Evolutionary conservation across 2,329 filamentous ascomycete genomes (phyloP).

Genomic region (Huntiella savannae): DNA sequence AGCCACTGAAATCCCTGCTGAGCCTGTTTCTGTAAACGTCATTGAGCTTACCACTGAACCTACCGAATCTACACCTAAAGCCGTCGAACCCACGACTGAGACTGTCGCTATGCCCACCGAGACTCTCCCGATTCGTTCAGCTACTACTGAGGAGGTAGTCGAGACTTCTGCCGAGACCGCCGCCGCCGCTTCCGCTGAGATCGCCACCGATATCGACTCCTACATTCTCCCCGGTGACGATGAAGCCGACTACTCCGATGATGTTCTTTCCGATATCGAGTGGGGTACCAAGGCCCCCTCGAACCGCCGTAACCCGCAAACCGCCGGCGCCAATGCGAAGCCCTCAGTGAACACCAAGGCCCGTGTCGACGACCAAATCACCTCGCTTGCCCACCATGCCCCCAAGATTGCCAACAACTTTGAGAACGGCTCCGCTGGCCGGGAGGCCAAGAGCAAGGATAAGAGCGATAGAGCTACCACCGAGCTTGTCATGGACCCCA

Average conservation of each 20-base stretch:
- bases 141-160: not conserved
- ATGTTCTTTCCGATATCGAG: slow-evolving; percentile 19
- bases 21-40: not conserved
- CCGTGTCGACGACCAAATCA: slow-evolving; percentile 72
- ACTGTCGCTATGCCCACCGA: not conserved
- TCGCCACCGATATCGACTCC: slow-evolving; percentile 9
- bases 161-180: not conserved
- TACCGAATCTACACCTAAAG: not conserved
- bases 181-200: not conserved
- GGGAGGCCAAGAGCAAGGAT: slow-evolving; percentile 47
- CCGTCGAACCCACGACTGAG: not conserved
- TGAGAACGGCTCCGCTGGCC: slow-evolving; percentile 22
- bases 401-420: slow-evolving; percentile 40
- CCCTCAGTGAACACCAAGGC: slow-evolving; percentile 62
- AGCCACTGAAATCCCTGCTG: not conserved
- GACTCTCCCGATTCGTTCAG: not conserved
- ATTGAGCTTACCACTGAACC: not conserved
- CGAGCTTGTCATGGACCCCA: slow-evolving; percentile 84
- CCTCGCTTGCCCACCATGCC: slow-evolving; percentile 67
- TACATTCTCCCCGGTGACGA: slow-evolving; percentile 21
- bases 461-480: slow-evolving; percentile 85
- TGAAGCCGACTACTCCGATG: slow-evolving; percentile 39
- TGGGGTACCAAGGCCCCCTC: slow-evolving; percentile 12
- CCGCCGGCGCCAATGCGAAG: slow-evolving; percentile 21
- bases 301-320: slow-evolving; percentile 10